A percentile compares a stretch with the other conserved stretches of the same genome.
phyloP scores from a whole-genome alignment of 1,284 basidiomycete species.

The Gastroboletus turbinatus region DNA sequence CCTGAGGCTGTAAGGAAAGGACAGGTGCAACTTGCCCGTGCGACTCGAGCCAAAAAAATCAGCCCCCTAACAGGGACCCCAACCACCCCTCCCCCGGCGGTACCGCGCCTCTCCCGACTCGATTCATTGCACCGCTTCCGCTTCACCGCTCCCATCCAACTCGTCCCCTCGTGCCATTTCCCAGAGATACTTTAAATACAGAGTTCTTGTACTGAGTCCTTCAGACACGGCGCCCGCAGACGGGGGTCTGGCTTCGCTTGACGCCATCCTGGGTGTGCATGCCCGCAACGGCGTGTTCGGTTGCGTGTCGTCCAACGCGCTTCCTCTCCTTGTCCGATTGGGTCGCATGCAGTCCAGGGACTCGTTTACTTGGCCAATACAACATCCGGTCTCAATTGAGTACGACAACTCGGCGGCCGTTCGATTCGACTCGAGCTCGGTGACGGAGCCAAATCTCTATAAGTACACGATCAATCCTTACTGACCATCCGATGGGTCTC shows the following conservation, averaged over 20 bases:
- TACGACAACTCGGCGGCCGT: not conserved
- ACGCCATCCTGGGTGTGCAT: slow-evolving; percentile 6
- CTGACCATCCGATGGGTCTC: not conserved
- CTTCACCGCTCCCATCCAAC: no score
- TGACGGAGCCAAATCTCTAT: not conserved
- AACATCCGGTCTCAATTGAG: not conserved
- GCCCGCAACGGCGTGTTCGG: slow-evolving; percentile 7
- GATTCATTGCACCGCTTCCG: slow-evolving; percentile 5
- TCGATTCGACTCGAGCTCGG: not conserved
- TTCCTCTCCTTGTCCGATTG: not conserved
- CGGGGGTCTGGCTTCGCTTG: not conserved
- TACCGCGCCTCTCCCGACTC: slow-evolving; percentile 6
- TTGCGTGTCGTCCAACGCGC: not conserved
- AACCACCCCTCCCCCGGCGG: slow-evolving; percentile 19
- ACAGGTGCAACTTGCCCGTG: slow-evolving; percentile 35
- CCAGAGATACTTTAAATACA: not conserved
- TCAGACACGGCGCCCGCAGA: not conserved
- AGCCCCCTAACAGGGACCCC: slow-evolving; percentile 30
- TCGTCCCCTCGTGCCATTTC: no score
- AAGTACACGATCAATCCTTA: not conserved
- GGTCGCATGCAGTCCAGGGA: not conserved
- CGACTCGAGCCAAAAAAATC: slow-evolving; percentile 35
- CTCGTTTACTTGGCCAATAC: not conserved
- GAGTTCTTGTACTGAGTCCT: not conserved
- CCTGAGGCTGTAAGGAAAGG: slow-evolving; percentile 40